phyloP scores from a whole-genome alignment of 192 early-diverging fungal species.

The Coemansia sp. region DNA sequence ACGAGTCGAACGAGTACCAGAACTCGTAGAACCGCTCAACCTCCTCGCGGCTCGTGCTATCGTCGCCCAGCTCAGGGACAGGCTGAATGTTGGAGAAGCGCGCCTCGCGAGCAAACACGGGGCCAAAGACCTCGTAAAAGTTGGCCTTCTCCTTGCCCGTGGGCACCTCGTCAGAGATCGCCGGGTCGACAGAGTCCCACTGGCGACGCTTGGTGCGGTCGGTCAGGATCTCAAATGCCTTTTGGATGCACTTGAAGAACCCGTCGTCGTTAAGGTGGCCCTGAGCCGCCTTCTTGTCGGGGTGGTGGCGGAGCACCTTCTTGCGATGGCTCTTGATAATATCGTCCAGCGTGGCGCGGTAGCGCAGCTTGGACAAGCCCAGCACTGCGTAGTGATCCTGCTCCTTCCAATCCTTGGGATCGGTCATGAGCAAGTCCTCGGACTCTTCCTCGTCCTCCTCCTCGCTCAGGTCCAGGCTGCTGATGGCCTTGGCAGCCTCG shows the following conservation, averaged over 20 bases:
- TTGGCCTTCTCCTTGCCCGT: slow-evolving; percentile 76
- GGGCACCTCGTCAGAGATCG: slow-evolving; percentile 74
- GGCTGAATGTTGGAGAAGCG: slow-evolving; percentile 92
- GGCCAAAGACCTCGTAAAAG: slow-evolving; percentile 78
- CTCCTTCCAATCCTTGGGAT: slow-evolving; percentile 95
- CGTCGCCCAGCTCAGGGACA: slow-evolving; percentile 82
- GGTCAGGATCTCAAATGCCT: slow-evolving; percentile 91
- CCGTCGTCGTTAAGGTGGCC: slow-evolving; percentile 83
- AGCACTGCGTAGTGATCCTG: slow-evolving; percentile 98
- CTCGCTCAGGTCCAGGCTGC: slow-evolving; percentile 58
- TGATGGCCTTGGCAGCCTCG: slow-evolving; percentile 46
- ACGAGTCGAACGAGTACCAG: slow-evolving; percentile 91
- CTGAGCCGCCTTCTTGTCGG: slow-evolving; percentile 94
- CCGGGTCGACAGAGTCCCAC: slow-evolving; percentile 96
- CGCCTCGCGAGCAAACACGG: slow-evolving; percentile 86
- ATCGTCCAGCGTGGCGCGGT: slow-evolving; percentile 89
- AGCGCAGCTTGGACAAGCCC: slow-evolving; percentile 88
- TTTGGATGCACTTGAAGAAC: slow-evolving; percentile 99
- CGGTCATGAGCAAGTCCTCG: slow-evolving; percentile 69
- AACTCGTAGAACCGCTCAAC: slow-evolving; percentile 87
- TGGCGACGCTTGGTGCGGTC: slow-evolving; percentile 89
- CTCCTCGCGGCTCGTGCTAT: slow-evolving; percentile 60
- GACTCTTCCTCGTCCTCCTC: slow-evolving; percentile 87
- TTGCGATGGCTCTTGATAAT: slow-evolving; percentile 85
- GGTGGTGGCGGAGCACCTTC: slow-evolving; percentile 98